Conservation (phyloP, 1,284 basidiomycete species). For the Vanrija pseudolonga region DNA sequence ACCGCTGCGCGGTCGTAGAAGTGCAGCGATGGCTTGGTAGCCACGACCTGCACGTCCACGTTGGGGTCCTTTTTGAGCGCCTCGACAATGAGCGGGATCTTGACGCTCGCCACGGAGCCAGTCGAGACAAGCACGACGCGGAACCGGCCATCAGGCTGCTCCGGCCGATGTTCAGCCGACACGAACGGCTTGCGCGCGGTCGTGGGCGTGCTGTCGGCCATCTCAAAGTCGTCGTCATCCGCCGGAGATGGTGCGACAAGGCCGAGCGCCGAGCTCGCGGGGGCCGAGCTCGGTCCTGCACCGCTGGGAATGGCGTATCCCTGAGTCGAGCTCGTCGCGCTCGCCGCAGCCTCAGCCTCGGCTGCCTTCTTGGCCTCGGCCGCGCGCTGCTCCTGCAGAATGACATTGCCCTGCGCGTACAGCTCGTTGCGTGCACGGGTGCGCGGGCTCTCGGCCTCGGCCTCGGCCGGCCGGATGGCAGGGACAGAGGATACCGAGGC, state of each 20-base stretch:
- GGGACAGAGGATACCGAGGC: neutral
- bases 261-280: neutral
- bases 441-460: slow-evolving; percentile 31
- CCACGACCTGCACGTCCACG: slow-evolving; percentile 77
- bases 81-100: slow-evolving; percentile 80
- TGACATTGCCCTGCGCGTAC: slow-evolving; percentile 27
- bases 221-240: neutral
- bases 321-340: neutral
- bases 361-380: neutral
- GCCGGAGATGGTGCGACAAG: neutral
- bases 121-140: slow-evolving; percentile 81
- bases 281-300: no score
- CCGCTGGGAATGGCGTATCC: neutral
- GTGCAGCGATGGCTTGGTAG: slow-evolving; percentile 70
- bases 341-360: neutral
- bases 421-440: slow-evolving; percentile 32
- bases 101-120: slow-evolving; percentile 91
- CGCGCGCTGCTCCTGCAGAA: slow-evolving; percentile 1
- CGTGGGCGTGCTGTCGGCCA: neutral
- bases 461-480: neutral
- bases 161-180: slow-evolving; percentile 29
- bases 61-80: slow-evolving; percentile 59
- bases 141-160: slow-evolving; percentile 37
- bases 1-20: slow-evolving; percentile 68
- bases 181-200: slow-evolving; percentile 24